Evolutionary conservation across 2,329 filamentous ascomycete species (phyloP), one percentile per base, ranked within the genome.

Genomic region (Aspergillus hortae): DNA sequence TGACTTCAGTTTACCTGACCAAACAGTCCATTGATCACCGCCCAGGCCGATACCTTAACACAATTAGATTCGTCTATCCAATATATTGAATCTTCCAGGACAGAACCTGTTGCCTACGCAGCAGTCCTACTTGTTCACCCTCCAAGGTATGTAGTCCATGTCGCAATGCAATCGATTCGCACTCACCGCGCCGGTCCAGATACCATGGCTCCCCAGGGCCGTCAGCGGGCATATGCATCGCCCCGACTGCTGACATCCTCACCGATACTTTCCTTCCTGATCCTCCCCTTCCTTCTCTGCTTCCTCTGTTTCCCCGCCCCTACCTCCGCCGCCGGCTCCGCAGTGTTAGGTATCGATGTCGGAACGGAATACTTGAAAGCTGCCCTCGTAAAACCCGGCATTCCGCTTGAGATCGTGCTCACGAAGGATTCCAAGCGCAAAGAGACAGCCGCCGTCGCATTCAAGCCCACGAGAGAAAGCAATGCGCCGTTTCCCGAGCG

Each of bases 341-440:
- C 90, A 48, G 92, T 97, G 15, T 79, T 99, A 19, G 94, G 94
- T 57, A 83, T 99, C 64, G 94, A 99, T 74, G 80, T 99, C 49
- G 94, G 94, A 61, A 96, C 94, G 51, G 90, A 96, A 71, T 96
- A 95, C 76, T 89, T 99, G 77, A 99, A 97, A 78, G 92, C 92
- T 25, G 86, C 89, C 12, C 83, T 99, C 40, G 92, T 99, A 56
- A 97, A 97, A 76, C 94, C 94, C 2, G 94, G 94, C 55, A 92
- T 95, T 48, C 94, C 94, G 10, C 89, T 99, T 68, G 94, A 99
- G 61, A 97, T 99, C 60, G 92, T 99, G 70, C 82, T 96, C 51
- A 96, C 92, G 27, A 99, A 97, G 71, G 94, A 99, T 75, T 96
- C 94, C 27, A 89, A 95, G 72, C 88, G 94, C 67, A 99, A 99